Conservation (phyloP, 1,139 yeast species). For the Lodderomyces jiufengensis region DNA sequence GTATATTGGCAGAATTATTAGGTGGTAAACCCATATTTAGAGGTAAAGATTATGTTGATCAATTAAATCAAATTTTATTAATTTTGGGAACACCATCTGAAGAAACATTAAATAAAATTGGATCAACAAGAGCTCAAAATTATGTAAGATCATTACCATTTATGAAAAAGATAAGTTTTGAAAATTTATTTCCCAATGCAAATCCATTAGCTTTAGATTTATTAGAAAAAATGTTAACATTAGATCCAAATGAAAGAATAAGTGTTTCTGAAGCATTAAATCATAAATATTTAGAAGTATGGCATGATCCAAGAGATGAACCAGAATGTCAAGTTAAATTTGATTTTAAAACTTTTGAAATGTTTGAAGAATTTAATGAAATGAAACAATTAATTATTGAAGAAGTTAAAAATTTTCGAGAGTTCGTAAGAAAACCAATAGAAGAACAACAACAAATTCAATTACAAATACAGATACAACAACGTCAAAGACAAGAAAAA, state of each 20-base stretch:
- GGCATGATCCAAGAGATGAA: slow-evolving; percentile 98
- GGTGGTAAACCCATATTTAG: slow-evolving; percentile 92
- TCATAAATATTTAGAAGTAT: slow-evolving; percentile 84
- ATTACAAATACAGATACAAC: slow-evolving; percentile 34
- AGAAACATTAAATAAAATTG: slow-evolving; percentile 75
- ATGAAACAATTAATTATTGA: slow-evolving; percentile 77
- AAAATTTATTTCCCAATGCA: slow-evolving; percentile 72
- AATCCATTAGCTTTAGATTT: slow-evolving; percentile 85
- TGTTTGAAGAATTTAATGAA: slow-evolving; percentile 71
- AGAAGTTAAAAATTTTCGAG: slow-evolving; percentile 79
- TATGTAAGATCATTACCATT: slow-evolving; percentile 83
- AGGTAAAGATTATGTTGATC: slow-evolving; percentile 95
- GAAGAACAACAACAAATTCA: slow-evolving; percentile 59
- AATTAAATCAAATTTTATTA: slow-evolving; percentile 80
- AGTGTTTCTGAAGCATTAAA: slow-evolving; percentile 84
- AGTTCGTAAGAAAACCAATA: slow-evolving; percentile 72
- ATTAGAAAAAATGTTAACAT: slow-evolving; percentile 74
- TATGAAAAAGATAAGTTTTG: slow-evolving; percentile 79
- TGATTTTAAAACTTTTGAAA: slow-evolving; percentile 83
- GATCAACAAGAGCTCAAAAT: slow-evolving; percentile 87
- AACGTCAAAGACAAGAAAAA: slow-evolving; percentile 28
- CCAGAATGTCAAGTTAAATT: slow-evolving; percentile 80
- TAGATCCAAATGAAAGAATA: slow-evolving; percentile 84
- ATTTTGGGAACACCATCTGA: slow-evolving; percentile 90
- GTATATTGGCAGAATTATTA: slow-evolving; percentile 87